These are phyloP conservation scores for Barnettozyma populi DNA, from an alignment of 805 yeast genomes.

Conservation along the genomic window DNA sequence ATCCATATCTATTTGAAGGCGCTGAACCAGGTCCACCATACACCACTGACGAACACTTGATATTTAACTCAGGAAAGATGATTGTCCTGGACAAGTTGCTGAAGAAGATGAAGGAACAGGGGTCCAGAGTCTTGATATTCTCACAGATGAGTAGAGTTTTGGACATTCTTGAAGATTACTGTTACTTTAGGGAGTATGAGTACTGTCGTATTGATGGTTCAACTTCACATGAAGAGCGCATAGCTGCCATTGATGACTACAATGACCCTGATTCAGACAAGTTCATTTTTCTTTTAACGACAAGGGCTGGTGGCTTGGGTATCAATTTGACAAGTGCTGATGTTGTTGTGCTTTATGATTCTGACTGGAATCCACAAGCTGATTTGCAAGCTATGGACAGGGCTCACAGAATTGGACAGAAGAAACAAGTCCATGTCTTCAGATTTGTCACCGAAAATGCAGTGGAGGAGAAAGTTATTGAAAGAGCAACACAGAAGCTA, in stretches of 20 bases:
- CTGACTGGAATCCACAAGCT: constrained; percentile 98
- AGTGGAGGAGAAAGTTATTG: constrained; percentile 92
- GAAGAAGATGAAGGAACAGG: constrained; percentile 63
- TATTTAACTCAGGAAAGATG: constrained; percentile 89
- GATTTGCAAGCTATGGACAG: constrained; percentile 98
- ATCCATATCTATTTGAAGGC: constrained; percentile 96
- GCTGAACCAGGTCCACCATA: constrained; percentile 99
- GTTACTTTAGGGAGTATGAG: constrained; percentile 73
- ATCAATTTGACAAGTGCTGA: constrained; percentile 91
- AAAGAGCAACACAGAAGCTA: constrained; percentile 91
- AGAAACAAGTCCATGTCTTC: constrained; percentile 88
- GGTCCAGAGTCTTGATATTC: constrained; percentile 86
- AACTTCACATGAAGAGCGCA: constrained; percentile 89
- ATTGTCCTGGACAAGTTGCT: constrained; percentile 78
- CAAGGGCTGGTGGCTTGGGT: constrained; percentile 97
- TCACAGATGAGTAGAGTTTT: constrained; percentile 90
- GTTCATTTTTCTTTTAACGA: constrained; percentile 79
- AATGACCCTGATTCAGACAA: constrained; percentile 78
- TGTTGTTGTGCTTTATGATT: constrained; percentile 80
- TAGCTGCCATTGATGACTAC: constrained; percentile 87
- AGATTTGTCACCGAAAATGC: constrained; percentile 94
- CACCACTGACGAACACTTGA: constrained; percentile 91
- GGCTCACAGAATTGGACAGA: constrained; percentile 96
- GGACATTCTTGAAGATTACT: constrained; percentile 90
- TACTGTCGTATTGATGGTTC: constrained; percentile 94